These are phyloP conservation scores for Phytophthora agathidicida DNA, from an alignment of 352 stramenopile genomes.

Conservation along the genomic window DNA sequence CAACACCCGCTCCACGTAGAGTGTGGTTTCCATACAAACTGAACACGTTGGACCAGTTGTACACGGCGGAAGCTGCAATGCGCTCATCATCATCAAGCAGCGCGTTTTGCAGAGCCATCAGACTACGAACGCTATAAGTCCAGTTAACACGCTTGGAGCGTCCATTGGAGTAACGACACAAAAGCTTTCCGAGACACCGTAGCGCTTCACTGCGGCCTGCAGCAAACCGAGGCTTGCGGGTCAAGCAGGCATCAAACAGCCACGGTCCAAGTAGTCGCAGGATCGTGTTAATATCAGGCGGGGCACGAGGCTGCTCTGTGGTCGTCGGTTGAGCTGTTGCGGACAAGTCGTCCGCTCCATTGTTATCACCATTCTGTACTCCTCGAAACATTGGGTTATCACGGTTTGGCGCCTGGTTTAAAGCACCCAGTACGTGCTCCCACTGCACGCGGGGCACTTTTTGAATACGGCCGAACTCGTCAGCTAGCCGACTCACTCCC, in stretches of 20 bases:
- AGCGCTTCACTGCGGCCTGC: constrained; percentile 77
- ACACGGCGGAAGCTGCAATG: constrained; percentile 79
- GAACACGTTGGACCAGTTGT: constrained; percentile 88
- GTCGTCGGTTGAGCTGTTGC: constrained; percentile 12
- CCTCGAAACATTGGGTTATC: constrained; percentile 52
- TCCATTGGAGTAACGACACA: constrained; percentile 71
- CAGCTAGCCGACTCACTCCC: constrained; percentile 75
- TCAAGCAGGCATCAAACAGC: constrained; percentile 87
- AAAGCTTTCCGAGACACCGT: constrained; percentile 74
- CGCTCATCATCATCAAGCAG: constrained; percentile 83
- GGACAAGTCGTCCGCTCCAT: constrained; percentile 25
- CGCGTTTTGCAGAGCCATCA: constrained; percentile 83
- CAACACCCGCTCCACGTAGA: constrained; percentile 73
- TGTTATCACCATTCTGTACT: constrained; percentile 44
- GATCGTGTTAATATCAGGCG: constrained; percentile 88
- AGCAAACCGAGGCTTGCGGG: constrained; percentile 70
- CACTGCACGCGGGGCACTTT: constrained; percentile 74
- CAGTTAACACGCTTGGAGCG: constrained; percentile 84
- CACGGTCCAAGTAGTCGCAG: constrained; percentile 80
- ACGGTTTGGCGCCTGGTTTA: constrained; percentile 56
- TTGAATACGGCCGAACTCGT: constrained; percentile 77
- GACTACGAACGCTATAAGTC: constrained; percentile 81
- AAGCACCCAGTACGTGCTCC: constrained; percentile 70
- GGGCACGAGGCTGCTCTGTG: constrained; percentile 49
- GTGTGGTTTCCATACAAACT: constrained; percentile 85